Conservation (phyloP, 768 basidiomycete genomes). For the Trametes sanguinea region DNA sequence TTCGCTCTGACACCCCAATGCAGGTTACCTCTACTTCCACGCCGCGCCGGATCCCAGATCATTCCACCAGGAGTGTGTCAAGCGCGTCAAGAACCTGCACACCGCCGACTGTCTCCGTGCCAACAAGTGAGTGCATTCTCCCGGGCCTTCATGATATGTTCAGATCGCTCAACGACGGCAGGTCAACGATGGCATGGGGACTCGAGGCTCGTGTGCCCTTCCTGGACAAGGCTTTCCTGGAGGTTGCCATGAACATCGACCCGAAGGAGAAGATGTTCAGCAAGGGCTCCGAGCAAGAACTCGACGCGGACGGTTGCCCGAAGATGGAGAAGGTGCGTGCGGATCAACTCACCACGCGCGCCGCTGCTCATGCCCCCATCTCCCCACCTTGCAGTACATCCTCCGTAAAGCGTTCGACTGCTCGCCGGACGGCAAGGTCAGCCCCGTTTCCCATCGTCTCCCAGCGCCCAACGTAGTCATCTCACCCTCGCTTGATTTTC, state of each 20-base stretch:
- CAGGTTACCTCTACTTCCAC: conserved; percentile 99
- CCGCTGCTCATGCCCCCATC: conserved; percentile 17
- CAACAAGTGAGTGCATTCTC: conserved; percentile 71
- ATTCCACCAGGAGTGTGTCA: conserved; percentile 94
- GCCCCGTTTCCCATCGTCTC: neutral
- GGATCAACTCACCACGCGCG: neutral
- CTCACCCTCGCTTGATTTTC: neutral
- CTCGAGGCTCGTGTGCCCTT: conserved; percentile 98
- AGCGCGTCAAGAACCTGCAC: conserved; percentile 96
- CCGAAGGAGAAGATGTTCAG: conserved; percentile 86
- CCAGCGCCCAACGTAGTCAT: neutral
- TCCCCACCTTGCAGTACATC: conserved; percentile 64
- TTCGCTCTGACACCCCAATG: conserved; percentile 7
- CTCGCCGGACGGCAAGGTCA: conserved; percentile 73
- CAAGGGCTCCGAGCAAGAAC: conserved; percentile 72
- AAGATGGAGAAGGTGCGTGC: conserved; percentile 89
- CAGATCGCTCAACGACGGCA: conserved; percentile 31
- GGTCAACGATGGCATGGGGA: conserved; percentile 99
- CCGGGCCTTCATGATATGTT: neutral
- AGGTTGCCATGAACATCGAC: conserved; percentile 89
- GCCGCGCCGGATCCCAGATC: conserved; percentile 86
- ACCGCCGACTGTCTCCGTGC: conserved; percentile 96
- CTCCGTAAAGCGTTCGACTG: conserved; percentile 95
- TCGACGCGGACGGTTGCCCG: conserved; percentile 84
- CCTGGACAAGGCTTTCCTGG: conserved; percentile 95